phyloP scores from a whole-genome alignment of 2,329 filamentous ascomycete species.

The Madurella fahalii region DNA sequence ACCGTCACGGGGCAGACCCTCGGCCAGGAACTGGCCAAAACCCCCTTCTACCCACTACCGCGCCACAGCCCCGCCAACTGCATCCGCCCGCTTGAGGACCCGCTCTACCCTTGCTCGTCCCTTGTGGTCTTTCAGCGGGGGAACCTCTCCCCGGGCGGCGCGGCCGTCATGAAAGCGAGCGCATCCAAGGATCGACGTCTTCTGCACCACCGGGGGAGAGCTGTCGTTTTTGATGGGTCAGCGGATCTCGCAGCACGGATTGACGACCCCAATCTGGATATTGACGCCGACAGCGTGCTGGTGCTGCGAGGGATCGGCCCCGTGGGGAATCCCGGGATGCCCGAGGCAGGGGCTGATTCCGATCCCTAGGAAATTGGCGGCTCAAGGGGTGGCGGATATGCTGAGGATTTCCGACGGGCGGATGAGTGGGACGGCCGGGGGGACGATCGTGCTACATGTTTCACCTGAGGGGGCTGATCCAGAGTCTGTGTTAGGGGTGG shows the following conservation, averaged over 20 bases:
- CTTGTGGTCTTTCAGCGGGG: constrained; percentile 71
- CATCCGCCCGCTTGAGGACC: constrained; percentile 62
- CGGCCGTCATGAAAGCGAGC: constrained; percentile 80
- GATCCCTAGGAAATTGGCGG: constrained; percentile 71
- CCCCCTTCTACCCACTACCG: constrained; percentile 54
- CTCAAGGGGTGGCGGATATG: constrained; percentile 71
- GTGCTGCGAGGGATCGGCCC: constrained; percentile 87
- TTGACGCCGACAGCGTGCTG: constrained; percentile 58
- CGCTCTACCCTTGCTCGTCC: constrained; percentile 71
- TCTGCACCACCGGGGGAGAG: constrained; percentile 42
- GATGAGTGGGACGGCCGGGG: constrained; percentile 82
- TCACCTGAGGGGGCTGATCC: constrained; percentile 77
- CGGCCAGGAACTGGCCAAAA: constrained; percentile 69
- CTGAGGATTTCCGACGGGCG: constrained; percentile 82
- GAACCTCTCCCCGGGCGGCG: constrained; percentile 78
- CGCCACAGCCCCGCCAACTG: constrained; percentile 32
- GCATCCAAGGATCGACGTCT: constrained; percentile 69
- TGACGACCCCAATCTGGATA: constrained; percentile 56
- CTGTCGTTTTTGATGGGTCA: constrained; percentile 67
- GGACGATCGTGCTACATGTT: constrained; percentile 86
- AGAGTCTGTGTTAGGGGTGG: constrained; percentile 71
- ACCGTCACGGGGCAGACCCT: constrained; percentile 85
- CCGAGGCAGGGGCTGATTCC: constrained; percentile 66
- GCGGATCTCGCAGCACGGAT: constrained; percentile 68
- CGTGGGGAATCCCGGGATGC: constrained; percentile 89